Evolutionary conservation across 805 yeast genomes (phyloP).

Genomic region (Yueomyces sinensis): DNA sequence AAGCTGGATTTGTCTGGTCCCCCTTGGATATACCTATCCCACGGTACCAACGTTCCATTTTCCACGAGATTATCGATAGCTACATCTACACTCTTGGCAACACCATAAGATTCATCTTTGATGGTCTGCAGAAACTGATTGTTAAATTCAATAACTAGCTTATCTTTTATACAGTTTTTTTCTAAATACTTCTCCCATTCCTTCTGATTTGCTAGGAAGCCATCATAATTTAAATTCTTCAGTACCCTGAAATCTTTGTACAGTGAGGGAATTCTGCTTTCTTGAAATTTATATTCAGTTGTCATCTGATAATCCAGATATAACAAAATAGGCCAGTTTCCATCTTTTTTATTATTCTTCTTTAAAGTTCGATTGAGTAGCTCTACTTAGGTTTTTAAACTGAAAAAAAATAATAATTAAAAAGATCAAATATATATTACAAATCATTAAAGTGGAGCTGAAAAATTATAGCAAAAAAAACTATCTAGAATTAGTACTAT

Average conservation of each 20-base stretch:
- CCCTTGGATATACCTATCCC: neutral
- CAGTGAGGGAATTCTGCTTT: slow-evolving; percentile 12
- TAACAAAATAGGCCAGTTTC: too few relatives aligned
- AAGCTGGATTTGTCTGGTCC: neutral
- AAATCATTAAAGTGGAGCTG: too few relatives aligned
- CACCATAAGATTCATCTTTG: slow-evolving; percentile 16
- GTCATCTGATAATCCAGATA: too few relatives aligned
- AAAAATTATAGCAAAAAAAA: too few relatives aligned
- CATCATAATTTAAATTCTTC: slow-evolving; percentile 25
- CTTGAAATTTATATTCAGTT: neutral
- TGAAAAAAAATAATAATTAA: too few relatives aligned
- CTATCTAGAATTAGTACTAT: too few relatives aligned
- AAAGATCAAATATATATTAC: too few relatives aligned
- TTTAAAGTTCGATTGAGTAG: too few relatives aligned
- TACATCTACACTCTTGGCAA: slow-evolving; percentile 21
- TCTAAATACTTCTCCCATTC: slow-evolving; percentile 22
- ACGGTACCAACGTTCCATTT: slow-evolving; percentile 15
- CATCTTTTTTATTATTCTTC: too few relatives aligned
- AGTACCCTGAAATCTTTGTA: slow-evolving; percentile 24
- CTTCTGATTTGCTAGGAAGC: slow-evolving; percentile 24
- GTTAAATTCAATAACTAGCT: neutral
- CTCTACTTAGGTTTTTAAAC: too few relatives aligned
- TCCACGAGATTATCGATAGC: slow-evolving; percentile 20
- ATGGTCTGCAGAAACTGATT: slow-evolving; percentile 11
- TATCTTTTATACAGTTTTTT: slow-evolving; percentile 1